Evolutionary conservation across 192 early-diverging fungal genomes (phyloP).

Genomic region (Entomortierella parvispora): DNA sequence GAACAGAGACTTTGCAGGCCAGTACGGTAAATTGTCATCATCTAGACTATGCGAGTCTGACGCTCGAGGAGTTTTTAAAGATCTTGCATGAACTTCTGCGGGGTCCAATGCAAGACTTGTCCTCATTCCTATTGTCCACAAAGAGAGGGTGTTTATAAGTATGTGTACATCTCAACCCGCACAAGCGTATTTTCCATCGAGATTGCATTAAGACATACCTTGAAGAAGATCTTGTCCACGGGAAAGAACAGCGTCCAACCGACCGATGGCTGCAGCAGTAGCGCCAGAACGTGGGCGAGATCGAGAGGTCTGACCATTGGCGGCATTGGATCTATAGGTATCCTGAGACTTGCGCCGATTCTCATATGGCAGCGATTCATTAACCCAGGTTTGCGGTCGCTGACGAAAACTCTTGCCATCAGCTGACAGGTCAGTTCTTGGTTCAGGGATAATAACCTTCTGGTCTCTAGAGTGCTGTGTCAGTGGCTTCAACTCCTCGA

Average conservation of each 20-base stretch:
- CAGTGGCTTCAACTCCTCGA: no score
- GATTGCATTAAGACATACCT: slow-evolving; percentile 10
- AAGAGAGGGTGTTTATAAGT: no score
- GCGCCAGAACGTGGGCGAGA: slow-evolving; percentile 43
- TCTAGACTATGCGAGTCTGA: slow-evolving; percentile 8
- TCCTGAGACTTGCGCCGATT: slow-evolving; percentile 8
- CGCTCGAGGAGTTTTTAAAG: slow-evolving; percentile 18
- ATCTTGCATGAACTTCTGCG: slow-evolving; percentile 21
- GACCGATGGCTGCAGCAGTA: slow-evolving; percentile 45
- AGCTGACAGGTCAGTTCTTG: not conserved
- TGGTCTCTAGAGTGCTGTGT: no score
- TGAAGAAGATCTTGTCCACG: slow-evolving; percentile 36
- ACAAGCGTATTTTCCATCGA: not conserved
- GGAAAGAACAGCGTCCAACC: slow-evolving; percentile 35
- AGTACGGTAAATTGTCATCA: slow-evolving; percentile 28
- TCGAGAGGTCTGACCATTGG: slow-evolving; percentile 15
- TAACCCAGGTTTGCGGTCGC: not conserved
- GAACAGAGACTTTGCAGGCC: slow-evolving; percentile 40
- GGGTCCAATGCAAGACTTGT: slow-evolving; percentile 43
- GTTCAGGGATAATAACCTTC: not conserved
- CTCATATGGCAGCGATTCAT: slow-evolving; percentile 7
- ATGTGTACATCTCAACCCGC: no score
- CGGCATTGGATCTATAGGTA: slow-evolving; percentile 5
- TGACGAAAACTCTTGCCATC: not conserved
- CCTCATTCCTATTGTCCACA: slow-evolving; percentile 26